Evolutionary conservation across 2,329 filamentous ascomycete genomes (phyloP), one percentile per base, ranked within the genome.

Genomic region (Phialemonium atrogriseum): DNA sequence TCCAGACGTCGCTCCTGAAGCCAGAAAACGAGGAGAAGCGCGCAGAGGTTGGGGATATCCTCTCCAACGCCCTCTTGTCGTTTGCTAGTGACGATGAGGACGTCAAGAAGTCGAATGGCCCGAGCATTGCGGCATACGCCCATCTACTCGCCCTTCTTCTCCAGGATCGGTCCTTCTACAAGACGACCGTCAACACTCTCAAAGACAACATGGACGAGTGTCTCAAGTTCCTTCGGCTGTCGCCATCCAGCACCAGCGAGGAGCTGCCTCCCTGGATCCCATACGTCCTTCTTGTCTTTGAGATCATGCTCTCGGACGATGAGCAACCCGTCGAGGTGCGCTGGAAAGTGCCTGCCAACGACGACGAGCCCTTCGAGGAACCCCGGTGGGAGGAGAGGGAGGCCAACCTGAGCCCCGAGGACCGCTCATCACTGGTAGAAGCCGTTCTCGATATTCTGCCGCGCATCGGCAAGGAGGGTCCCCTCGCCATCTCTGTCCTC

Each of bases 261-360:
- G 83, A 91, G 36, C 66, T 86, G n/a, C 84, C 87, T 5, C 84
- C 86, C 2, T 98, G 89, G 87, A 81, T 96, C 41, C 84, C 86
- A 10, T 88, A 91, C 48, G 77, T 96, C 19, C 66, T 98, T 20
- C 69, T 96, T 11, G 83, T 98, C 30, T 70, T 96, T 29, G 91
- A 99, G 63, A 84, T 84, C 32, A 66, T 96, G 19, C 66, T 98
- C n/a, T 81, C 83, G 10, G 84, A 94, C 46, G 91, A 96, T 54
- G 80, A 85, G 46, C 79, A 89, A 42, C 87, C 88, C 4, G 64
- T 72, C 5, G 73, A 83, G 37, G 80, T 84, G 16, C 67, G 72
- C 39, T 94, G 85, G 84, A 80, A 62, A 30, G 36, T 59, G 5
- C 75, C 76, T 2, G 59, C 59, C 24, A 62, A 58, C 16, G 60